phyloP scores from a whole-genome alignment of 495 filamentous ascomycete species.

The Aspergillus kassunensis region DNA sequence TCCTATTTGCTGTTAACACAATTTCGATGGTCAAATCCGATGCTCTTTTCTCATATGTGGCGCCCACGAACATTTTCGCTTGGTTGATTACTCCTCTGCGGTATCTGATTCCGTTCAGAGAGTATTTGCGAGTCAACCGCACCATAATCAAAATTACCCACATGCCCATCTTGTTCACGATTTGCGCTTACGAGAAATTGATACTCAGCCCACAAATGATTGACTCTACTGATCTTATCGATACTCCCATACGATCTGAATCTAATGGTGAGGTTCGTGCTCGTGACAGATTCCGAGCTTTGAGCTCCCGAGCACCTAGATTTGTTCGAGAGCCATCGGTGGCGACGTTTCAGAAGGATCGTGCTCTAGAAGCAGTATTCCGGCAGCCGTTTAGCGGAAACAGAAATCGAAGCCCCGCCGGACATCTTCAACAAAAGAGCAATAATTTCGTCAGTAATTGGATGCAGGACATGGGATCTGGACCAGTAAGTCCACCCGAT shows the following conservation, averaged over 20 bases:
- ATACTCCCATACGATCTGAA: slow-evolving; percentile 37
- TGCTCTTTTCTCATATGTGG: slow-evolving; percentile 85
- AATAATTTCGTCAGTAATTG: slow-evolving; percentile 75
- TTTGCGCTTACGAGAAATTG: slow-evolving; percentile 80
- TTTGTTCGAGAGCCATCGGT: slow-evolving; percentile 77
- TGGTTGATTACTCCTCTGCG: slow-evolving; percentile 80
- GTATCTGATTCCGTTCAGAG: slow-evolving; percentile 70
- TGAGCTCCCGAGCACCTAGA: slow-evolving; percentile 59
- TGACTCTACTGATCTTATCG: slow-evolving; percentile 68
- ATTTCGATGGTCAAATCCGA: slow-evolving; percentile 97
- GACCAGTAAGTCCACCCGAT: slow-evolving; percentile 57
- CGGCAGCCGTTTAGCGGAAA: slow-evolving; percentile 53
- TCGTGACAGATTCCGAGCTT: slow-evolving; percentile 55
- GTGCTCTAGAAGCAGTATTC: slow-evolving; percentile 90
- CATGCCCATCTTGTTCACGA: slow-evolving; percentile 76
- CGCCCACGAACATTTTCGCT: slow-evolving; percentile 81
- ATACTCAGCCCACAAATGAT: slow-evolving; percentile 66
- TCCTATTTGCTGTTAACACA: slow-evolving; percentile 88
- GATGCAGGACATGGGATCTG: slow-evolving; percentile 75
- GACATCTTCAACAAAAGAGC: slow-evolving; percentile 55
- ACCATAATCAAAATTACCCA: slow-evolving; percentile 87
- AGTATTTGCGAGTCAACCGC: slow-evolving; percentile 78
- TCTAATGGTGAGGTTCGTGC: slow-evolving; percentile 24
- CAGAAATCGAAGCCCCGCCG: slow-evolving; percentile 41
- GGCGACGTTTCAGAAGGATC: slow-evolving; percentile 80